These are phyloP conservation scores for Mentha longifolia DNA, from an alignment of 257 asterid species.

Conservation along the genomic window DNA sequence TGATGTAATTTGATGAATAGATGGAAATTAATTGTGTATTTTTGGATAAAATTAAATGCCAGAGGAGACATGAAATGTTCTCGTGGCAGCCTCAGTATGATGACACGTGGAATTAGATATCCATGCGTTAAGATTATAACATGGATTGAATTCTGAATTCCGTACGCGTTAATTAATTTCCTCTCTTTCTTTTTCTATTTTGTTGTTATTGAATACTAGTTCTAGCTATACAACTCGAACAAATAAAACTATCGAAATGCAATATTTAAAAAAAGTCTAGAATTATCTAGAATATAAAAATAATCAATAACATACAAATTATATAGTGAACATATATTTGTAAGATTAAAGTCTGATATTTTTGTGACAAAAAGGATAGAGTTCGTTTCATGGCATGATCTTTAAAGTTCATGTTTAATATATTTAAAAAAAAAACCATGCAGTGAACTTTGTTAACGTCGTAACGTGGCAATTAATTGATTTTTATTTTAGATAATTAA, in stretches of 20 bases:
- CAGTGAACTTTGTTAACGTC: background rate
- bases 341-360: too few species aligned
- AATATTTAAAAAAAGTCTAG: too few species aligned
- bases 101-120: slow-evolving; percentile 30
- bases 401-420: too few species aligned
- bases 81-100: background rate
- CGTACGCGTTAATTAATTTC: background rate
- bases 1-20: slow-evolving; percentile 1
- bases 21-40: slow-evolving; percentile 9
- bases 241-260: too few species aligned
- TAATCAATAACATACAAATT: too few species aligned
- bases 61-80: background rate
- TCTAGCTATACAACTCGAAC: too few species aligned
- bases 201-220: too few species aligned
- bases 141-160: slow-evolving; percentile 7
- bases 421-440: too few species aligned
- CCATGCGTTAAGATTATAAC: slow-evolving; percentile 11
- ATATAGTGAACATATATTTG: too few species aligned
- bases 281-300: too few species aligned
- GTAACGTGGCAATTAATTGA: background rate
- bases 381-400: too few species aligned
- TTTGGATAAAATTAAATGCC: slow-evolving; percentile 19
- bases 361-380: too few species aligned
- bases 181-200: background rate
- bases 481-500: background rate